Evolutionary conservation across 2,329 filamentous ascomycete genomes (phyloP), one percentile per base, ranked within the genome.

Genomic region (Fusarium xylarioides): DNA sequence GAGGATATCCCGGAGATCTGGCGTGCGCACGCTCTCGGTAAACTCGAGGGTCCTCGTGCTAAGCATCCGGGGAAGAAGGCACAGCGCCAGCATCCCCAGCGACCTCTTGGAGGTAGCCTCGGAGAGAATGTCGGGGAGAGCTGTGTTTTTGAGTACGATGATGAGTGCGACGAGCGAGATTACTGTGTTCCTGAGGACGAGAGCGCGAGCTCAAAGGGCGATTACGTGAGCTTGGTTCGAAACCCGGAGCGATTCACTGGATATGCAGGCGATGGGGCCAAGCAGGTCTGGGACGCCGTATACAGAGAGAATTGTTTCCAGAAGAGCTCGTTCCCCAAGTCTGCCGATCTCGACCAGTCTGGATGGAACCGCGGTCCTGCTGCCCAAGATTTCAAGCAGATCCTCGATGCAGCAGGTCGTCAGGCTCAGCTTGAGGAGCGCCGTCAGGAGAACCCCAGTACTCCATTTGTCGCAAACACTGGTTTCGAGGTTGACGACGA

Each of bases 141-240:
- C 81, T 99, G 96, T 81, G 95, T 99, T 50, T 92, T 98, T 23
- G 96, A 99, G 84, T 97, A 97, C 80, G 95, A 98, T 78, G 95
- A 98, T 79, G 95, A 98, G 82, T 97, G 95, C 82, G 95, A 98
- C 83, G 93, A 98, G 75, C 90, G 96, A 74, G 96, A 99, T 81
- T 99, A 98, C 82, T 99, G 96, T 83, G 90, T 98, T 9, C 94
- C 95, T 2, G 96, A 99, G 77, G 96, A 99, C 80, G 95, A 98
- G 84, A 93, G 93, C 78, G 91, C 92, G 11, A 88, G 88, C 55
- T 92, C 89, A 15, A 97, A 97, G 82, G 96, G 96, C 44, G 96
- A 98, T 86, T 99, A 99, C 80, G 96, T 99, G 77, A 97, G 94
- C 82, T 86, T 99, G 74, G 87, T 97, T 55, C 92, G 94, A 80